A percentile compares a stretch with the other conserved stretches of the same genome.
Conservation (phyloP, 2,329 filamentous ascomycete species). For the Dactylellina sp. region DNA sequence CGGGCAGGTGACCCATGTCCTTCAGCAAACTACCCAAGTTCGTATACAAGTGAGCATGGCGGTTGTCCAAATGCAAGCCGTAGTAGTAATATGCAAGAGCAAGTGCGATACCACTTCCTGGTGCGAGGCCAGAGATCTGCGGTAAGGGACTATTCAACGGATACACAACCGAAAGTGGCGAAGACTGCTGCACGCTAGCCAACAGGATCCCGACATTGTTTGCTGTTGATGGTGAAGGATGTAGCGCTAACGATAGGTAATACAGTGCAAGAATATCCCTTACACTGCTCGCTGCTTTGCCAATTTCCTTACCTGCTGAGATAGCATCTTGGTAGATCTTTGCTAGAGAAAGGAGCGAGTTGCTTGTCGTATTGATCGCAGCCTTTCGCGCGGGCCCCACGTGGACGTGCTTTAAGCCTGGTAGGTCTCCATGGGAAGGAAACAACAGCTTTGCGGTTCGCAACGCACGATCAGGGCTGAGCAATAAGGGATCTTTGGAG, state of each 20-base stretch:
- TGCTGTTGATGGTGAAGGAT: conserved; percentile 95
- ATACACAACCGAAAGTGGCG: conserved; percentile 62
- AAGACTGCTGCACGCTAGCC: conserved; percentile 86
- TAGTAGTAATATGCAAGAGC: conserved; percentile 96
- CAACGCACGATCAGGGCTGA: conserved; percentile 85
- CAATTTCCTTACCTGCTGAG: conserved; percentile 74
- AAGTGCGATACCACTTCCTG: conserved; percentile 86
- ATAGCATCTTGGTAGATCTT: conserved; percentile 98
- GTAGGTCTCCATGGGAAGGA: conserved; percentile 77
- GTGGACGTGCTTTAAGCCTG: conserved; percentile 79
- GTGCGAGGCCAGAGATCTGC: conserved; percentile 76
- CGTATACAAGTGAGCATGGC: conserved; percentile 95
- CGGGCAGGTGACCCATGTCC: conserved; percentile 90
- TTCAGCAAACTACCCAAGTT: conserved; percentile 95
- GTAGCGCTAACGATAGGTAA: conserved; percentile 91
- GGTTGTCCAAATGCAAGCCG: conserved; percentile 83
- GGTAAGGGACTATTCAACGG: conserved; percentile 67
- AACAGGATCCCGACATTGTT: conserved; percentile 98
- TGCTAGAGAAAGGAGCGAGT: conserved; percentile 90
- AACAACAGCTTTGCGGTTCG: conserved; percentile 87
- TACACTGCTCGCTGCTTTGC: conserved; percentile 78
- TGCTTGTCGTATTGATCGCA: conserved; percentile 92
- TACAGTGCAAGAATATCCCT: conserved; percentile 94
- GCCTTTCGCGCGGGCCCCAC: conserved; percentile 79
- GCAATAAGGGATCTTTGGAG: conserved; percentile 74